Evolutionary conservation across 768 basidiomycete species (phyloP), one percentile per base, ranked within the genome.

Genomic region (Trametes coccinea): DNA sequence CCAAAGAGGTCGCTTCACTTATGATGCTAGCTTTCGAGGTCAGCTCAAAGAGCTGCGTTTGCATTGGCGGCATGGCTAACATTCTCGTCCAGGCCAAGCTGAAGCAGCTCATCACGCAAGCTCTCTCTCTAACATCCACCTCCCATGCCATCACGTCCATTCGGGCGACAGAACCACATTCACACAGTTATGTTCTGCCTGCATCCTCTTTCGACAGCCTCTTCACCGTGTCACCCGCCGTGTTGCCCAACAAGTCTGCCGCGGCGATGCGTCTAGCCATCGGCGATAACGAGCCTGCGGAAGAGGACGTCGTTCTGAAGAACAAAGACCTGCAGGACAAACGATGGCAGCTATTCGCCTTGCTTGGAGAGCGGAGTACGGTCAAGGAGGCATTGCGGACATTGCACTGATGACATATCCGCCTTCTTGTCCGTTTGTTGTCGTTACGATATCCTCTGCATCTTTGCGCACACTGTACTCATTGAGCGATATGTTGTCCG

Each of bases 21-120:
- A 82, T 92, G 80, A 84, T 86, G 72, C 80, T 91, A 50, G 91
- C 91, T 2, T 88, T 86, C 67, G 90, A 93, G 79, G 90, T 89
- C 61, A 9, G 76, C 71, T 7, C 13, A 10, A n/a, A 37, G n/a
- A 22, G 31, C 50, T 53, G 5, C 34, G 11, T 11, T 33, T 11
- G 17, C 33, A 5, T 11, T 29, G 53, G 9, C 14, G 14, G 14
- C 14, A 17, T 9, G 56, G 16, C 22, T 8, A 45, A 54, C 48
- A 22, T 43, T 27, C 2, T 41, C 58, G 50, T 31, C 2, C 41
- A 92, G 90, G 89, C 89, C 16, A 90, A 91, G 70, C 79, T 93
- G 4, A 93, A 93, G 69, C 89, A 92, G 60, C 82, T 93, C 30
- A 88, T 93, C 64, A 90, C 87, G 1, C 89, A 89, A 66, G 89